Evolutionary conservation across 2,329 filamentous ascomycete genomes (phyloP), one percentile per base, ranked within the genome.

Genomic region (Elsinoe perseae): DNA sequence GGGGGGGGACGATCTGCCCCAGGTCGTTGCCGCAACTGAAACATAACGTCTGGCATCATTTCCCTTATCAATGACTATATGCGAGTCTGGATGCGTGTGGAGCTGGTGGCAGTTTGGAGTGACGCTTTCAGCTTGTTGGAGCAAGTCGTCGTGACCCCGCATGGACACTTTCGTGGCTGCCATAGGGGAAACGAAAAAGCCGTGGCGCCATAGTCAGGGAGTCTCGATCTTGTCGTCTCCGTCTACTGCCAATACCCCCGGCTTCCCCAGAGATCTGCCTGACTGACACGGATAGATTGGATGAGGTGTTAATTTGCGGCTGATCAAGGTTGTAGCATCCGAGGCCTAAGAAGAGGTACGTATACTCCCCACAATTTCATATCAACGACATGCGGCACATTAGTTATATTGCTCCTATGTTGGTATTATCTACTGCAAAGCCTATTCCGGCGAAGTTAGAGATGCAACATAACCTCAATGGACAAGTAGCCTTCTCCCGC

Each of bases 11-110:
- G 44, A 36, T 52, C 32, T 38, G 28, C 48, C 48, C 48, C 48
- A 52, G 48, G 28, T 32, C 20, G 28, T 52, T 52, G 48, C 16
- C 48, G 48, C 38, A 36, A 14, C 18, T 28, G 28, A 52, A 52
- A 28, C 25, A 38, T 8, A 52, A 32, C 28, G 28, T 25, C 25
- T 38, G 48, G 48, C 48, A 52, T 52, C 48, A 52, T 52, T 52
- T 52, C 48, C 48, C 48, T 52, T 38, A 52, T 52, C 48, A 38
- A 52, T 52, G 48, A 38, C 30, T 28, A 38, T 16, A 52, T 52
- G 27, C 21, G 18, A 25, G 32, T 34, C 48, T 52, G 48, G 16
- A 52, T 38, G 27, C 16, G 9, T 38, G 48, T 34, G 48, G 32
- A 52, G 48, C 6, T 9, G 18, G n/a, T 23, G 28, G 48, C 30